Evolutionary conservation across 2,329 filamentous ascomycete genomes (phyloP).

Genomic region (Diaporthe sp.): DNA sequence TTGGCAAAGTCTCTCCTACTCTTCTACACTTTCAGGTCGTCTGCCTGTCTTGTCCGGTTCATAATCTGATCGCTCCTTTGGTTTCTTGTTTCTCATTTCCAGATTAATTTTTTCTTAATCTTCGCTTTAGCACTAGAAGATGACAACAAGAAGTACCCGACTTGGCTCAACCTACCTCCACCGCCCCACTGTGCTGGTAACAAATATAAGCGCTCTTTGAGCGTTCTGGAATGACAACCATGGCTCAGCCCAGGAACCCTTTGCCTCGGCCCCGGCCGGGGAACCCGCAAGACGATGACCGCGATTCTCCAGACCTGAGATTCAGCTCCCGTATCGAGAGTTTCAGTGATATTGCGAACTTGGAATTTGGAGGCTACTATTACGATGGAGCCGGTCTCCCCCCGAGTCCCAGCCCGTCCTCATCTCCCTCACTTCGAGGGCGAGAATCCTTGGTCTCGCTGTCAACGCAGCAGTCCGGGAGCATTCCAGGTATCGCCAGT

Average conservation of each 20-base stretch:
- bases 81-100: slow-evolving; percentile 3
- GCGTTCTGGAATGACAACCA: not conserved
- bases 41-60: not conserved
- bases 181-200: no score
- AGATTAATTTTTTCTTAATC: not conserved
- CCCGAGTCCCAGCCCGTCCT: not conserved
- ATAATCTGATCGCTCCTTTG: not conserved
- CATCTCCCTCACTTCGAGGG: slow-evolving; percentile 47
- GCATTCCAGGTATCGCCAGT: not conserved
- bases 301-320: not conserved
- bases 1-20: not conserved
- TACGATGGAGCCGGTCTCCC: slow-evolving; percentile 60
- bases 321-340: slow-evolving; percentile 47
- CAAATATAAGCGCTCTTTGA: not conserved
- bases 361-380: slow-evolving; percentile 66
- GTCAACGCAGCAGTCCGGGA: slow-evolving; percentile 48
- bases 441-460: slow-evolving; percentile 58
- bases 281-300: not conserved
- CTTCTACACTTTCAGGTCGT: not conserved
- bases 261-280: not conserved
- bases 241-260: slow-evolving; percentile 3
- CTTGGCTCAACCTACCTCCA: not conserved
- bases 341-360: slow-evolving; percentile 50
- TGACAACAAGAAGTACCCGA: not conserved
- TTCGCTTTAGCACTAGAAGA: not conserved